These are phyloP conservation scores for Flaveria bidentis DNA, from an alignment of 129 eudicot genomes.

Conservation along the genomic window DNA sequence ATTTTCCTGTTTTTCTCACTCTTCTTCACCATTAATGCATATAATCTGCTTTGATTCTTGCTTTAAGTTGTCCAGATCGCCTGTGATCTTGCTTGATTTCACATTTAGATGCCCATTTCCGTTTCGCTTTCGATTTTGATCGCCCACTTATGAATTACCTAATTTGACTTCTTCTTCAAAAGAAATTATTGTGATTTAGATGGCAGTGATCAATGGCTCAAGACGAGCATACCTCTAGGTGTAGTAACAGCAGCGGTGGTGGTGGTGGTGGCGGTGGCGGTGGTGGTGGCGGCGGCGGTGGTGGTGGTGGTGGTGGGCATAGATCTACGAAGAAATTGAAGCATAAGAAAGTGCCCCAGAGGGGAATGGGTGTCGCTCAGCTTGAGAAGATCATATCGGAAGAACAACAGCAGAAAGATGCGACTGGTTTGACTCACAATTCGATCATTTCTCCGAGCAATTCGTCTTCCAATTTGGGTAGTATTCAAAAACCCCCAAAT, in stretches of 20 bases:
- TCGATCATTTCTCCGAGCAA: slow-evolving; percentile 43
- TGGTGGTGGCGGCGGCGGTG: slow-evolving; percentile 14
- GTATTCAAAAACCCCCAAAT: slow-evolving; percentile 35
- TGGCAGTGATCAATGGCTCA: slow-evolving; percentile 72
- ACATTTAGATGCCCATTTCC: slow-evolving; percentile 46
- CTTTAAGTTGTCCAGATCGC: not conserved
- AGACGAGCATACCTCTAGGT: slow-evolving; percentile 60
- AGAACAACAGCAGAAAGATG: slow-evolving; percentile 64
- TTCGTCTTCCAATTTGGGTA: slow-evolving; percentile 44
- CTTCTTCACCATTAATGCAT: slow-evolving; percentile 19
- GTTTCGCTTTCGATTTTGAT: slow-evolving; percentile 19
- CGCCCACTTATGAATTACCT: slow-evolving; percentile 4
- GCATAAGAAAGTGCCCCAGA: slow-evolving; percentile 81
- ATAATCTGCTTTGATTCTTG: slow-evolving; percentile 28
- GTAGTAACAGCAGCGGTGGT: slow-evolving; percentile 39
- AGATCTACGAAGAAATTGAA: slow-evolving; percentile 63
- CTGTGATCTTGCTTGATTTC: slow-evolving; percentile 44
- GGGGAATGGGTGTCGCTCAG: slow-evolving; percentile 97
- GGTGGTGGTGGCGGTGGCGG: slow-evolving; percentile 29
- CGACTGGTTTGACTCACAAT: slow-evolving; percentile 34
- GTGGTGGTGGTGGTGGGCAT: slow-evolving; percentile 32
- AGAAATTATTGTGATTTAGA: slow-evolving; percentile 44
- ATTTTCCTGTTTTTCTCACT: slow-evolving; percentile 11
- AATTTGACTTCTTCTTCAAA: slow-evolving; percentile 29
- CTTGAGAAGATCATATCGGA: slow-evolving; percentile 82